A percentile compares a stretch with the other conserved stretches of the same genome.
phyloP scores from a whole-genome alignment of 2,329 filamentous ascomycete genomes.

The Fusarium dlaminii region DNA sequence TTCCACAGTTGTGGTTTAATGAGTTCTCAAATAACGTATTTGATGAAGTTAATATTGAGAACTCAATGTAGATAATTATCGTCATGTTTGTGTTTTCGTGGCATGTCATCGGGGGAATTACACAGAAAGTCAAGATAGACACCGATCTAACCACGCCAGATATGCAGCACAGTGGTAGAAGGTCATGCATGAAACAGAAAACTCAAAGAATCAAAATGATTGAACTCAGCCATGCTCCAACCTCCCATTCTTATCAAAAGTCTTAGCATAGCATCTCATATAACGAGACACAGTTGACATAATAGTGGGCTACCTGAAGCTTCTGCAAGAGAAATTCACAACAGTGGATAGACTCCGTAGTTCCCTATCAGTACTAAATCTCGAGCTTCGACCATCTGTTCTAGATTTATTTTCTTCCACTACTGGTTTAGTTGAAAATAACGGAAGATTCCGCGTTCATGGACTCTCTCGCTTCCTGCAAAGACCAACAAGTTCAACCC shows the following conservation, averaged over 20 bases:
- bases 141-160: rapidly evolving
- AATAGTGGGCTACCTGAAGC: not conserved
- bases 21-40: not conserved
- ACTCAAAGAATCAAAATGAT: rapidly evolving
- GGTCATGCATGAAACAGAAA: rapidly evolving
- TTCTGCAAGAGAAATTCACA: not conserved
- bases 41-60: rapidly evolving
- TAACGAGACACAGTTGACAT: not conserved
- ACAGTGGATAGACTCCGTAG: not conserved
- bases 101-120: not conserved
- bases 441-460: not conserved
- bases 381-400: not conserved
- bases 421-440: not conserved
- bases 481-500: not conserved
- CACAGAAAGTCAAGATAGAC: rapidly evolving
- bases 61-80: rapidly evolving
- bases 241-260: not conserved
- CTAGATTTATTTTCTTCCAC: not conserved
- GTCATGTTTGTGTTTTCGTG: rapidly evolving
- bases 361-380: too few relatives aligned
- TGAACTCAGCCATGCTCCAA: too few relatives aligned
- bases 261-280: not conserved
- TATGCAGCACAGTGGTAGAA: rapidly evolving
- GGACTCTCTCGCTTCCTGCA: not conserved
- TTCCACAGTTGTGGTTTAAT: not conserved